Conservation (phyloP, 331 rosid species). For the Malus hybrid region DNA sequence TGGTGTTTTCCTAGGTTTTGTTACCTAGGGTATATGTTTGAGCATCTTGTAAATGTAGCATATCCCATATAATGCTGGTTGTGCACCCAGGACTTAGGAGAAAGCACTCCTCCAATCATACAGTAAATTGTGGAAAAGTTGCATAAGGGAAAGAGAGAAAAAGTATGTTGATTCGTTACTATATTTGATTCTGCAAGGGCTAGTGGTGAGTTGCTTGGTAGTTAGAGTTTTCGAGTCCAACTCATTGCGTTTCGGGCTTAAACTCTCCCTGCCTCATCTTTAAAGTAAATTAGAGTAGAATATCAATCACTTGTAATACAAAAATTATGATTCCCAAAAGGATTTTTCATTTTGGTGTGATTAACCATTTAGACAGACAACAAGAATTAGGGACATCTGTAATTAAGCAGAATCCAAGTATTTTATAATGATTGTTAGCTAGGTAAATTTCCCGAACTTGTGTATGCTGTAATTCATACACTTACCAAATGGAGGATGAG, state of each 20-base stretch:
- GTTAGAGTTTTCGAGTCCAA: too few species aligned
- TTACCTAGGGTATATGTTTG: constrained; percentile 2
- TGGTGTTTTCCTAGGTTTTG: neutral
- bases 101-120: constrained; percentile 12
- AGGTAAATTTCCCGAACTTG: neutral
- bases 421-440: neutral
- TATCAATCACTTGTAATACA: too few species aligned
- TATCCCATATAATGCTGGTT: neutral
- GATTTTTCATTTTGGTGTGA: constrained; percentile 3
- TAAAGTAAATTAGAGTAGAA: too few species aligned
- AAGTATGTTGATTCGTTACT: neutral
- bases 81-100: neutral
- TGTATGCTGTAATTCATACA: neutral
- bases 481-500: neutral
- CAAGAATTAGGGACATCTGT: neutral
- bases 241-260: too few species aligned
- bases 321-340: constrained; percentile 1
- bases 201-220: too few species aligned
- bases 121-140: constrained; percentile 2
- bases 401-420: neutral
- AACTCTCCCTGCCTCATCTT: too few species aligned
- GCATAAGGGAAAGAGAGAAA: neutral
- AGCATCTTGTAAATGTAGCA: neutral
- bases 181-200: too few species aligned
- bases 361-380: neutral